Evolutionary conservation across 805 yeast genomes (phyloP), one percentile per base, ranked within the genome.

Genomic region (Nakazawaea ernobii): DNA sequence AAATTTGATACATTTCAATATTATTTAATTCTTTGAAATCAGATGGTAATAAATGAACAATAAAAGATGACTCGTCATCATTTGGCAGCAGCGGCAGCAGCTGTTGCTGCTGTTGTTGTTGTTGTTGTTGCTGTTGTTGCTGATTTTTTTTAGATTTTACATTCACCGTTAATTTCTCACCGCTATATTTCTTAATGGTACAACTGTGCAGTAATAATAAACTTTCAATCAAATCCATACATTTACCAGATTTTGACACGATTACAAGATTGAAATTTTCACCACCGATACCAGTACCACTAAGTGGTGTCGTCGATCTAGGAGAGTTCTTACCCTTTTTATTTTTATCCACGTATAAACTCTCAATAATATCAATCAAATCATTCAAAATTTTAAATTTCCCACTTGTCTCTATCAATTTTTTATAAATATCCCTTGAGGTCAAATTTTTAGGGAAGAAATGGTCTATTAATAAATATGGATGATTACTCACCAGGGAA

Each of bases 401-500:
- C 14, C 96, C 96, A 62, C 90, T 81, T 1, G 92, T 83, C 40
- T 85, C 88, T 4, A 83, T 81, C 42, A 89, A 59, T 61, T 86
- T 77, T 41, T 67, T 68, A 7, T 94, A 86, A 49, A 82, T 77
- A 57, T 87, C 94, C 61, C 83, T 81, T 39, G 80, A 79, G 9
- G 78, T 74, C 51, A 87, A 69, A 51, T 82, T 81, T 63, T 84
- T 87, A 13, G 98, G 98, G 74, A 88, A 77, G 55, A 84, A 82
- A 61, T 91, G 96, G 49, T 82, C 83, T 46, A 92, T 87, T 44
- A 92, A 67, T 43, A 92, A 65, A 57, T 85, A 91, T 0, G 98
- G 98, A 66, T 92, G 99, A 0, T 92, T 80, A 24, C 95, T 81
- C 2, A 91, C 94, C 26, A 84, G 71, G 60, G 83, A 84, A 39